Percentiles rank a stretch among this genome's conserved stretches.
Evolutionary conservation across 352 stramenopile genomes (phyloP).

Genomic region (Pythium chondricola): DNA sequence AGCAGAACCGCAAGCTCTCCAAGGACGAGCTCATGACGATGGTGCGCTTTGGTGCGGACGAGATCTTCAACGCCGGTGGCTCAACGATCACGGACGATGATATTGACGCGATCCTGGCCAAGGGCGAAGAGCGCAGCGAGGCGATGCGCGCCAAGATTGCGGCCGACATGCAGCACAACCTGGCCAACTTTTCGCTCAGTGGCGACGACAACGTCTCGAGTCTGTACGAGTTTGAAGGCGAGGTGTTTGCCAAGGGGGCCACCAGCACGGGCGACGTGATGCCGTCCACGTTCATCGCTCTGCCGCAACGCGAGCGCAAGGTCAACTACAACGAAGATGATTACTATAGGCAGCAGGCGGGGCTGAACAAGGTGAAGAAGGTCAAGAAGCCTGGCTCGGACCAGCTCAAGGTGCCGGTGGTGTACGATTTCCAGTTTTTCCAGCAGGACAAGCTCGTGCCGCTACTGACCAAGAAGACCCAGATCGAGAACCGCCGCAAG

Average conservation of each 20-base stretch:
- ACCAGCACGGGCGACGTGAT: constrained; percentile 68
- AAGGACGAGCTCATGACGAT: constrained; percentile 98
- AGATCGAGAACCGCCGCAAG: constrained; percentile 88
- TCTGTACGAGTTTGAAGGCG: constrained; percentile 87
- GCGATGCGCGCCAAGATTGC: constrained; percentile 85
- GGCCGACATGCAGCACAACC: constrained; percentile 92
- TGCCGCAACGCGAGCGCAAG: constrained; percentile 84
- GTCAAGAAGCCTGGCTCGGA: constrained; percentile 85
- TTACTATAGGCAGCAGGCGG: constrained; percentile 91
- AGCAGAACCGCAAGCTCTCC: constrained; percentile 88
- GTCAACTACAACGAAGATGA: constrained; percentile 96
- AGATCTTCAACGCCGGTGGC: constrained; percentile 85
- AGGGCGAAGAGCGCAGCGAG: constrained; percentile 88
- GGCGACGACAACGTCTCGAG: constrained; percentile 86
- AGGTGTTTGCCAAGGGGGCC: constrained; percentile 83
- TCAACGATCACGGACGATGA: constrained; percentile 91
- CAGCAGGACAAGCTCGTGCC: constrained; percentile 85
- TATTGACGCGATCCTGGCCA: constrained; percentile 89
- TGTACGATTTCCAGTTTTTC: constrained; percentile 96
- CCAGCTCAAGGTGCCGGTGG: constrained; percentile 82
- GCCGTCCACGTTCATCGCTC: constrained; percentile 87
- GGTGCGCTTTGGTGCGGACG: constrained; percentile 87
- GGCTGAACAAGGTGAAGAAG: constrained; percentile 79
- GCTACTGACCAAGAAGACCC: constrained; percentile 81
- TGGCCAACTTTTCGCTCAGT: constrained; percentile 93